Evolutionary conservation across 805 yeast species (phyloP).

Genomic region (Metschnikowia colocasiae): DNA sequence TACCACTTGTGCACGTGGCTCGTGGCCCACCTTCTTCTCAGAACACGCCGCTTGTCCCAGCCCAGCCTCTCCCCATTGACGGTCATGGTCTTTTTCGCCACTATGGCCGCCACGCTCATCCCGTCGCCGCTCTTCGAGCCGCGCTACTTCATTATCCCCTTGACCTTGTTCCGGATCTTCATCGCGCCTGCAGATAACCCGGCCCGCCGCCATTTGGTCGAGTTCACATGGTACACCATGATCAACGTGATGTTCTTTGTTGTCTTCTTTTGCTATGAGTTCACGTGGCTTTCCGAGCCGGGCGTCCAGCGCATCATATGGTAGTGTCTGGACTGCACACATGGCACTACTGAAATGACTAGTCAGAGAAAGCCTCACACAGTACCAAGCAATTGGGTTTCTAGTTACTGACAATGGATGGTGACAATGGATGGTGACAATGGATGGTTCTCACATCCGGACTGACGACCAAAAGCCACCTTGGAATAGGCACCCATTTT

Average conservation of each 20-base stretch:
- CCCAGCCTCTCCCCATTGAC: constrained; percentile 30
- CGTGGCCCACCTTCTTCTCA: constrained; percentile 9
- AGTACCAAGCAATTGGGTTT: too few species aligned
- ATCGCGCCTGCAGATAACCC: constrained; percentile 21
- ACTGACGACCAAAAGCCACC: too few species aligned
- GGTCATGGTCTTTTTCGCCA: constrained; percentile 48
- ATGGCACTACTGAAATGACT: too few species aligned
- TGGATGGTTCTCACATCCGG: too few species aligned
- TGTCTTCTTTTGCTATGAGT: constrained; percentile 59
- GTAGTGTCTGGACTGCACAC: too few species aligned
- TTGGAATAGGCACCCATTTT: too few species aligned
- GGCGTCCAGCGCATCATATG: constrained; percentile 80
- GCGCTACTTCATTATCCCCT: constrained; percentile 84
- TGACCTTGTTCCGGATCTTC: constrained; percentile 66
- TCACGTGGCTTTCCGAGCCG: constrained; percentile 64
- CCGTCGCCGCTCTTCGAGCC: constrained; percentile 96
- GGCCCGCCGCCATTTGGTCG: constrained; percentile 35
- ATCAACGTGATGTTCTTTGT: constrained; percentile 52
- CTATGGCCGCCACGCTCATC: constrained; percentile 58
- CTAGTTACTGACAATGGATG: too few species aligned
- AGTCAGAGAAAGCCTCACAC: too few species aligned
- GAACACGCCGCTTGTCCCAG: constrained; percentile 5
- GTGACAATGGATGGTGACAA: too few species aligned
- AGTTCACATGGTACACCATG: constrained; percentile 57
- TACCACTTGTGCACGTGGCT: constrained; percentile 61